Evolutionary conservation across 345 rosid species (phyloP), one percentile per base, ranked within the genome.

Genomic region (Capsella bursapastoris): DNA sequence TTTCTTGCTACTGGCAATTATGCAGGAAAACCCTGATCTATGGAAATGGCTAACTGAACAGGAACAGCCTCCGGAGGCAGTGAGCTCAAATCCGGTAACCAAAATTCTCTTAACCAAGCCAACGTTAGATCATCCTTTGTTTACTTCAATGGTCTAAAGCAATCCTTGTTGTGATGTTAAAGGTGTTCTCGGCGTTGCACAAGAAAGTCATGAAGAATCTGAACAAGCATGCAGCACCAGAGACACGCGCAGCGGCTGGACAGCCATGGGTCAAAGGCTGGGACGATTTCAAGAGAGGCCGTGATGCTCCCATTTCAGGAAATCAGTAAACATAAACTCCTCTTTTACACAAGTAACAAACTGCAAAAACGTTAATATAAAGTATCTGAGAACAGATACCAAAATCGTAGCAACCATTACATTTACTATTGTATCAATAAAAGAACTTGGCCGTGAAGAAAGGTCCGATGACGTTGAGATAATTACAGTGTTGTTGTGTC

Each of bases 31-130:
- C 80, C 99, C 97, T 10, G 96, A 87, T 60, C 89, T 94, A 34
- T 94, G 99, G 99, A 94, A 87, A 75, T 94, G 97, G 99, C 77
- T 94, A 72, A 90, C 86, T 37, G 85, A 81, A 16, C 97, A 91
- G 78, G 97, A 91, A 85, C 90, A 87, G 82, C 89, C 97, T 38
- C 97, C 97, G 0, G 97, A 91, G 71, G 81, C 82, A 18, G 88
- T 94, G 68, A 83, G 73, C 61, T 27, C 44, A 60, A 92, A 92
- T 83, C 92, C 92, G 34, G 98, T 92, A 72, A 86, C 87, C 2
- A 56, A 29, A 29, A 2, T 66, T 74, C 66, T 55, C 32, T 38
- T 41, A 29, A 28, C 15, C 38, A 15, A 43, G 40, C 38, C 18
- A 32, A 11, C 22, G 47, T 63, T 27, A 34, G 67, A 37, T 3